These are phyloP conservation scores for Misopates orontium DNA, from an alignment of 257 asterid species.

Conservation along the genomic window DNA sequence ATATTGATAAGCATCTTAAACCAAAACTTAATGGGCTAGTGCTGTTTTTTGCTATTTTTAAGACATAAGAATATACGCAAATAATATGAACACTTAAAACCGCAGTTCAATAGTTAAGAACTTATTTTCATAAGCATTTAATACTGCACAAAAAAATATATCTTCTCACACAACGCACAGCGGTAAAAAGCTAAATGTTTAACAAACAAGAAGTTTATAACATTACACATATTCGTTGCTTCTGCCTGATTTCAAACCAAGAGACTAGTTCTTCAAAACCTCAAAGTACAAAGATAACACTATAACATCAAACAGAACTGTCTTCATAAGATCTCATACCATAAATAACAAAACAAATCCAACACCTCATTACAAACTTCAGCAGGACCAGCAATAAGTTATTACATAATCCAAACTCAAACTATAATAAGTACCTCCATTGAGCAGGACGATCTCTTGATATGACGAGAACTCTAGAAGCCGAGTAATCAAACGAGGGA, in stretches of 20 bases:
- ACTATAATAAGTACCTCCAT: slow-evolving; percentile 65
- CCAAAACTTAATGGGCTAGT: too few relatives aligned
- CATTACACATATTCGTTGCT: neutral
- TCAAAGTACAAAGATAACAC: neutral
- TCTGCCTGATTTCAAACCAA: neutral
- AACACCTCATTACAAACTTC: neutral
- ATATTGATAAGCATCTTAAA: too few relatives aligned
- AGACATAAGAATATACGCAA: too few relatives aligned
- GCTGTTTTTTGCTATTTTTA: too few relatives aligned
- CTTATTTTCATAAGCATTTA: too few relatives aligned
- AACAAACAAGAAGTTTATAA: neutral
- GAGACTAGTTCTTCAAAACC: slow-evolving; percentile 2
- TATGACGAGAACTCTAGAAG: slow-evolving; percentile 69
- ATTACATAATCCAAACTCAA: slow-evolving; percentile 25
- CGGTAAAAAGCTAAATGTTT: neutral
- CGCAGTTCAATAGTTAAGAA: too few relatives aligned
- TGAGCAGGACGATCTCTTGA: slow-evolving; percentile 87
- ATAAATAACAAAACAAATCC: slow-evolving; percentile 2
- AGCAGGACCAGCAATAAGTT: slow-evolving; percentile 26
- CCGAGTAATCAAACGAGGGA: slow-evolving; percentile 77
- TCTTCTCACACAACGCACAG: too few relatives aligned
- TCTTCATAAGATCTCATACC: slow-evolving; percentile 6
- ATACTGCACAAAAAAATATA: too few relatives aligned
- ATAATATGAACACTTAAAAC: too few relatives aligned
- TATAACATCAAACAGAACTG: slow-evolving; percentile 14